Evolutionary conservation across 1,284 basidiomycete species (phyloP).

Genomic region (Trametes hirsuta): DNA sequence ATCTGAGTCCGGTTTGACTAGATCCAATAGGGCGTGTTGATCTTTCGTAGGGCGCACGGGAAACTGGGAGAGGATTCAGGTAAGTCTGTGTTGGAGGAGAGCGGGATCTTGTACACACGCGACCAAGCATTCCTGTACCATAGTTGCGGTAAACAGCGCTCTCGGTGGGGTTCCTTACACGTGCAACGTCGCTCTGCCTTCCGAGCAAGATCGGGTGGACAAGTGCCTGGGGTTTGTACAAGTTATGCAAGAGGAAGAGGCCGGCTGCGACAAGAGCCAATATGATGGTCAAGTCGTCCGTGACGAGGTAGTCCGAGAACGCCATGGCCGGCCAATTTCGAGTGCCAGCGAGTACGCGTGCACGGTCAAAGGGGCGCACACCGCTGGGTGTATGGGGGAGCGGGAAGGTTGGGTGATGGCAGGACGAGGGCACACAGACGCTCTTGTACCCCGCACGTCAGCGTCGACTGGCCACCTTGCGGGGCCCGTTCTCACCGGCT

Average conservation of each 20-base stretch:
- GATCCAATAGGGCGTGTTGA: conserved; percentile 64
- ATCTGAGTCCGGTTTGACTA: conserved; percentile 68
- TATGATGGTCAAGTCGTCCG: conserved; percentile 77
- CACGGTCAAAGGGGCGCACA: neutral
- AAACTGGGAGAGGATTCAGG: conserved; percentile 51
- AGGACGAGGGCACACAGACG: no score
- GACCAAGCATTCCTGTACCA: conserved; percentile 75
- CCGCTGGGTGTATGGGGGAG: neutral
- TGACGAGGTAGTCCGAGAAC: conserved; percentile 59
- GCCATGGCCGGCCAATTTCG: conserved; percentile 38
- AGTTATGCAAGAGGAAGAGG: conserved; percentile 71
- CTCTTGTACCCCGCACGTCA: no score
- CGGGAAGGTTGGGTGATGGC: neutral
- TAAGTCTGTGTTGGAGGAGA: neutral
- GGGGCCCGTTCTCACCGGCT: neutral
- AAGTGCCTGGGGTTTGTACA: conserved; percentile 78
- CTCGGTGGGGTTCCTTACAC: conserved; percentile 73
- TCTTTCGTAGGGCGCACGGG: conserved; percentile 72
- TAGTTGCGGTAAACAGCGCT: conserved; percentile 85
- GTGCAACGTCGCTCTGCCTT: conserved; percentile 80
- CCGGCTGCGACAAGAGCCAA: conserved; percentile 73
- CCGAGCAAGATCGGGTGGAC: conserved; percentile 84
- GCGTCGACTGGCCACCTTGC: no score
- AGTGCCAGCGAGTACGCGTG: neutral
- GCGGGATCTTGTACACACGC: conserved; percentile 49